phyloP scores from a whole-genome alignment of 208 protist genomes.

The Angomonas deanei region DNA sequence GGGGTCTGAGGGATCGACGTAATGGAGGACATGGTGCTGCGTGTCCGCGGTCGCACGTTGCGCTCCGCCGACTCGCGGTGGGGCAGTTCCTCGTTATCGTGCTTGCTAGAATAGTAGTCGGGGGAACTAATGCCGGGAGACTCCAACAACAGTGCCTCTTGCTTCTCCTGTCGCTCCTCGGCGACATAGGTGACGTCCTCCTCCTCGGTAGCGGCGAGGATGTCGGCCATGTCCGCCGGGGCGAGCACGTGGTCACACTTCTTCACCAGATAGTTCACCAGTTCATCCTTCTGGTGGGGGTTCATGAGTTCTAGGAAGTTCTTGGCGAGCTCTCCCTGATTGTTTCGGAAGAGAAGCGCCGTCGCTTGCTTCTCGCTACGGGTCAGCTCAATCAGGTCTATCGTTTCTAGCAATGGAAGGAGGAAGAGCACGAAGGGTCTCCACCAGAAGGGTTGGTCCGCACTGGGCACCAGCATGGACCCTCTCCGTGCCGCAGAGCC shows the following conservation, averaged over 20 bases:
- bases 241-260: conserved; percentile 11
- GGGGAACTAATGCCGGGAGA: no score
- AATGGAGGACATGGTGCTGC: background rate
- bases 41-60: background rate
- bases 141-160: background rate
- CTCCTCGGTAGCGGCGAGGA: conserved; percentile 13
- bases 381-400: conserved; percentile 46
- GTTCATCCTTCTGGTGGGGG: conserved; percentile 29
- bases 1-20: background rate
- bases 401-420: conserved; percentile 35
- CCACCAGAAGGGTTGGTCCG: conserved; percentile 29
- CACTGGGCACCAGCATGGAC: background rate
- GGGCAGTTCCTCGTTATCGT: background rate
- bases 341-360: conserved; percentile 47
- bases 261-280: conserved; percentile 56
- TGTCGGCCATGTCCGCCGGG: conserved; percentile 15
- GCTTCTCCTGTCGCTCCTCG: background rate
- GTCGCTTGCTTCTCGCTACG: conserved; percentile 39
- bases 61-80: background rate
- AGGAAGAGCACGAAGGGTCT: conserved; percentile 69
- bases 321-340: conserved; percentile 31
- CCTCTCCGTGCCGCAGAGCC: background rate
- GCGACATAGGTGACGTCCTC: conserved; percentile 9
- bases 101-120: no score
- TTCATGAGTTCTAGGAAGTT: conserved; percentile 58